A percentile compares a stretch with the other conserved stretches of the same genome.
Evolutionary conservation across 768 basidiomycete species (phyloP).

Genomic region (Lentinula boryana): DNA sequence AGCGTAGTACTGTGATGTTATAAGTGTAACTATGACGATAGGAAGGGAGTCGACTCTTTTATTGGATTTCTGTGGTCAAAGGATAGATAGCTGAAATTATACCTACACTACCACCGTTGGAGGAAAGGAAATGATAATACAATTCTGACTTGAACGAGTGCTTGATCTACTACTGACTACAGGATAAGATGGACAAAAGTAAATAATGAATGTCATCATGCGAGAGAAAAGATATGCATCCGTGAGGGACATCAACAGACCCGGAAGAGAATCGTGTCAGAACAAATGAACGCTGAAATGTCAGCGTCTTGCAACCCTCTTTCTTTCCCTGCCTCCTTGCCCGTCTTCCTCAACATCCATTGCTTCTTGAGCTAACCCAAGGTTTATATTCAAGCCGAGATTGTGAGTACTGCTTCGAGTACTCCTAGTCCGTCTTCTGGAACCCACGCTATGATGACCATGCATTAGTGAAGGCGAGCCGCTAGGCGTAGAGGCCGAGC

Average conservation of each 20-base stretch:
- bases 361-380: constrained; percentile 29
- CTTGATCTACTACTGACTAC: not conserved
- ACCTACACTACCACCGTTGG: not conserved
- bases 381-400: constrained; percentile 11
- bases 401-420: constrained; percentile 33
- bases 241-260: not conserved
- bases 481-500: constrained; percentile 28
- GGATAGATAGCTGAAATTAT: not conserved
- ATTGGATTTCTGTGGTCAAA: not conserved
- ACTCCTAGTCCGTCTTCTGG: constrained; percentile 54
- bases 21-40: not conserved
- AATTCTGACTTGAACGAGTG: not conserved
- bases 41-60: not conserved
- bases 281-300: not conserved
- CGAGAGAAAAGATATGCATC: not conserved
- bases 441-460: constrained; percentile 14
- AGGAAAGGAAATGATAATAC: not conserved
- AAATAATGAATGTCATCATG: not conserved
- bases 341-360: constrained; percentile 75
- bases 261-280: not conserved
- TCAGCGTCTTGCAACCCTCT: constrained; percentile 64
- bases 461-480: constrained; percentile 17
- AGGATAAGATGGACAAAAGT: not conserved
- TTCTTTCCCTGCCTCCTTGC: constrained; percentile 55
- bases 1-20: not conserved